phyloP scores from a whole-genome alignment of 148 eudicot genomes.

The Mesembryanthemum crystallinum region DNA sequence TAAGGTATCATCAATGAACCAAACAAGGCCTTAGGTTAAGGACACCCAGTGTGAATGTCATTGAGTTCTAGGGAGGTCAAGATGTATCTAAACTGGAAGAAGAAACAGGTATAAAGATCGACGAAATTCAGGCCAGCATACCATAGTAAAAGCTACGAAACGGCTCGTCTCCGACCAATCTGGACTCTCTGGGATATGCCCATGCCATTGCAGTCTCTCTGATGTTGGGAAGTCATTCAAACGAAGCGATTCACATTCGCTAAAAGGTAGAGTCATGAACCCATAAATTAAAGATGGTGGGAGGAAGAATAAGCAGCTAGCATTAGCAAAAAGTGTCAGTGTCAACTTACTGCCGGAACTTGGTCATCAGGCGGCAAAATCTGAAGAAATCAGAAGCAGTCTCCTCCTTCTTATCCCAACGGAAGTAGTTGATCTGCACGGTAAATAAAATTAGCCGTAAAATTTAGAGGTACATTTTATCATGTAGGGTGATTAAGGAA shows the following conservation, averaged over 20 bases:
- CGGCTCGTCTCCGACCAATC: conserved; percentile 94
- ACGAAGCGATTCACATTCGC: conserved; percentile 92
- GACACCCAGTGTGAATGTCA: too few species aligned
- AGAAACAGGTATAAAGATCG: too few species aligned
- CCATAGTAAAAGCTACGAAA: conserved; percentile 90
- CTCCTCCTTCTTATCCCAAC: conserved; percentile 90
- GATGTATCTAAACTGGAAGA: too few species aligned
- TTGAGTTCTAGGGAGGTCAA: too few species aligned
- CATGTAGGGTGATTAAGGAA: conserved; percentile 7
- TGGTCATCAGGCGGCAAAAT: conserved; percentile 76
- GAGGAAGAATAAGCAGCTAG: neutral
- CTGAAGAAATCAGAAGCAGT: conserved; percentile 74
- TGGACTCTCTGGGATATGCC: conserved; percentile 64
- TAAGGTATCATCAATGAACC: too few species aligned
- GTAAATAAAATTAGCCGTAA: conserved; percentile 26
- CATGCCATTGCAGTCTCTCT: conserved; percentile 97
- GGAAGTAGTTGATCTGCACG: conserved; percentile 87
- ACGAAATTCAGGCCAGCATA: conserved; percentile 31
- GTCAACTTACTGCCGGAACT: conserved; percentile 65
- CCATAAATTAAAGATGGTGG: neutral
- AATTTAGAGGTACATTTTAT: conserved; percentile 4
- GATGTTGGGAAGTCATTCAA: conserved; percentile 86
- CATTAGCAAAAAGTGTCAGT: neutral
- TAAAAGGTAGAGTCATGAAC: conserved; percentile 22
- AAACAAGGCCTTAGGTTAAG: too few species aligned